Conservation (phyloP, 352 stramenopile genomes). For the Phytophthora nicotianae region DNA sequence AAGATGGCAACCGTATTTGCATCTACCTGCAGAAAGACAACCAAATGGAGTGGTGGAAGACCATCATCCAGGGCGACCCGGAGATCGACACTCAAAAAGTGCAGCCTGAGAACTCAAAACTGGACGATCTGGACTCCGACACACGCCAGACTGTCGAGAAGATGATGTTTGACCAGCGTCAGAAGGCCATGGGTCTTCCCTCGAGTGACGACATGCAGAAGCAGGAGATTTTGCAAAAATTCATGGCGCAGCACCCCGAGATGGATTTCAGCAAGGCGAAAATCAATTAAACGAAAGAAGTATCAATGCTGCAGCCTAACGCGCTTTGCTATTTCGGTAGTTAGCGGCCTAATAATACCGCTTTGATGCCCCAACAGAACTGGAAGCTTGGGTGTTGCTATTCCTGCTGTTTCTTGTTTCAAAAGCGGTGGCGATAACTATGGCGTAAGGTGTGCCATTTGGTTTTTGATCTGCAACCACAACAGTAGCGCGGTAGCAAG, state of each 20-base stretch:
- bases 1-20: conserved; percentile 88
- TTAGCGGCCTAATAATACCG: conserved; percentile 30
- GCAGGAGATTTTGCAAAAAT: conserved; percentile 98
- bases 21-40: conserved; percentile 98
- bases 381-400: conserved; percentile 18
- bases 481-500: not conserved
- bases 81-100: conserved; percentile 99
- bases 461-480: conserved; percentile 9
- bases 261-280: conserved; percentile 99
- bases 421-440: not conserved
- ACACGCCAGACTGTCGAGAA: conserved; percentile 99
- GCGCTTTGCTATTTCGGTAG: conserved; percentile 11
- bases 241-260: conserved; percentile 99
- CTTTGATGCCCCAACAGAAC: conserved; percentile 21
- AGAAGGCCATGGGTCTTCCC: conserved; percentile 97
- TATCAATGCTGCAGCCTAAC: not conserved
- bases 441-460: conserved; percentile 11
- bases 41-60: conserved; percentile 99
- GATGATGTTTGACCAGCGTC: conserved; percentile 99
- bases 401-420: conserved; percentile 26
- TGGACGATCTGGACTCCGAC: conserved; percentile 97
- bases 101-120: conserved; percentile 98
- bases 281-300: conserved; percentile 81
- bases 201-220: conserved; percentile 98
- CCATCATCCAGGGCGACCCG: conserved; percentile 92